Percentiles rank a stretch among this genome's conserved stretches.
These are phyloP conservation scores for Gigaspora rosea DNA, from an alignment of 192 early-diverging fungal species.

Conservation along the genomic window DNA sequence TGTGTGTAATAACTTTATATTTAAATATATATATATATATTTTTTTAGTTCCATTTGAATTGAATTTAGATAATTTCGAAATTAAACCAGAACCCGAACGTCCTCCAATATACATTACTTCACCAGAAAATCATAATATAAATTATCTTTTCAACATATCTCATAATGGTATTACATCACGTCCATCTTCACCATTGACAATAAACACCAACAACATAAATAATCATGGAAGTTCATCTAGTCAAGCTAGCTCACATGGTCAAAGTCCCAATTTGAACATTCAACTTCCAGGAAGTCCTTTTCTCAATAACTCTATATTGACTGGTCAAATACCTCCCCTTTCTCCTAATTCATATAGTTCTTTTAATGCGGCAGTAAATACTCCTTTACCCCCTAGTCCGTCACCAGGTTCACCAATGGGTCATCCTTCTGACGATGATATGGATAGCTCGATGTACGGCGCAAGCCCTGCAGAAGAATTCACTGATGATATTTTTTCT, in stretches of 20 bases:
- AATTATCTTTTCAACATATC: slow-evolving; percentile 17
- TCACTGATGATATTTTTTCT: slow-evolving; percentile 14
- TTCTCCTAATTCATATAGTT: slow-evolving; percentile 46
- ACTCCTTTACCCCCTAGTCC: slow-evolving; percentile 58
- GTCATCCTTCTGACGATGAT: slow-evolving; percentile 44
- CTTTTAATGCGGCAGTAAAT: slow-evolving; percentile 53
- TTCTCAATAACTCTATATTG: slow-evolving; percentile 32
- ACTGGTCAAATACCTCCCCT: slow-evolving; percentile 37
- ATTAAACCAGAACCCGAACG: slow-evolving; percentile 49
- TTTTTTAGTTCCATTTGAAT: slow-evolving; percentile 42
- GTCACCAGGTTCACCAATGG: slow-evolving; percentile 48
- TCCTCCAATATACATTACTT: slow-evolving; percentile 59
- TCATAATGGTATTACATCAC: slow-evolving; percentile 28
- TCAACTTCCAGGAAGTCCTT: slow-evolving; percentile 39
- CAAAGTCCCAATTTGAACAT: slow-evolving; percentile 41
- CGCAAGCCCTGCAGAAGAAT: slow-evolving; percentile 36
- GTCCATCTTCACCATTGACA: slow-evolving; percentile 43
- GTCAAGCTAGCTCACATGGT: slow-evolving; percentile 41
- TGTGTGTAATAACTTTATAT: not conserved
- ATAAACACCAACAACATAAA: slow-evolving; percentile 43
- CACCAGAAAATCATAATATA: slow-evolving; percentile 47
- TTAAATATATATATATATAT: not conserved
- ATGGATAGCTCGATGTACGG: slow-evolving; percentile 51
- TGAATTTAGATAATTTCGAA: slow-evolving; percentile 48
- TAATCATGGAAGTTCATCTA: slow-evolving; percentile 28